Evolutionary conservation across 352 stramenopile genomes (phyloP), one percentile per base, ranked within the genome.

Genomic region (Phytophthora kernoviae): DNA sequence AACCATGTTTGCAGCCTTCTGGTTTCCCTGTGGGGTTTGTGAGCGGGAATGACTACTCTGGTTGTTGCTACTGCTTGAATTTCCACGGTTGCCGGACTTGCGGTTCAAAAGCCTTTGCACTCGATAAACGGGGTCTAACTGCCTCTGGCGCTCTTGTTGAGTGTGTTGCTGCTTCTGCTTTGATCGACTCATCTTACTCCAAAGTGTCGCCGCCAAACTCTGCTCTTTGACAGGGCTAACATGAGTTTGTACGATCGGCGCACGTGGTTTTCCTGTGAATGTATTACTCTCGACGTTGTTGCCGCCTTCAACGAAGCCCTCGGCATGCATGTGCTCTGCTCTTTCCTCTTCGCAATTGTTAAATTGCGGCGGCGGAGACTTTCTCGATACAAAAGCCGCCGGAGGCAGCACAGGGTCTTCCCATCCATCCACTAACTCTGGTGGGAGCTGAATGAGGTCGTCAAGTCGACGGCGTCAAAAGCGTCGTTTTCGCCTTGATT

Each of bases 181-280:
- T 15, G 60, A 66, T 34, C 79, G 75, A 12, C 71, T 70, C 83
- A 92, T 92, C 30, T 83, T 84, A 42, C 80, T 85, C 80, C 81
- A 92, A 2, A 92, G 54, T 5, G 65, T 67, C 4, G 69, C 69
- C 6, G 80, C 77, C 8, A 86, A 53, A 30, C 68, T 81, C 12
- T 58, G 41, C 4, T 75, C 65, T 5, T 71, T 73, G 2, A 36
- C 18, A 45, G 50, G 44, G 27, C 17, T 43, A 1, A 30, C n/a
- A 2, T n/a, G 27, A 41, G 15, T 7, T 39, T 15, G 27, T 22
- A 5, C 2, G 33, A 1, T 43, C 15, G 21, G 17, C 41, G 17
- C 30, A 30, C 14, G 50, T 32, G 4, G 5, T 12, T 51, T 18
- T 51, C 1, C 32, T n/a, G n/a, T 37, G 1, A 24, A 20, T 20